Conservation (phyloP, 306 rosid genomes). For the Boehmeria nivea region DNA sequence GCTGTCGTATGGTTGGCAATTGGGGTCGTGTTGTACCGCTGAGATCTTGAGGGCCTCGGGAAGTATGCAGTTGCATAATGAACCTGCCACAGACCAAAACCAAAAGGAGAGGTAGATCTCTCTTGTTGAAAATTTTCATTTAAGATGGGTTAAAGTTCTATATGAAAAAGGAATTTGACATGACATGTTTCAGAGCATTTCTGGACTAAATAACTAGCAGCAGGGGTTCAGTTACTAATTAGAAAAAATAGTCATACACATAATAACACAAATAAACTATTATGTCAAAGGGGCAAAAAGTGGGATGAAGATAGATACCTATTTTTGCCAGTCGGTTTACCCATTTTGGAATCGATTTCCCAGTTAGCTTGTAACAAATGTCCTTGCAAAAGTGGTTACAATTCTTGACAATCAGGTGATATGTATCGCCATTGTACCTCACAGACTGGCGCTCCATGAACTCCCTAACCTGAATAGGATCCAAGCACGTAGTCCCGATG, state of each 20-base stretch:
- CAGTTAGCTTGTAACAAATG: slow-evolving; percentile 75
- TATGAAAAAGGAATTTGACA: background rate
- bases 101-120: background rate
- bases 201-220: background rate
- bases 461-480: slow-evolving; percentile 74
- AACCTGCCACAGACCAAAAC: slow-evolving; percentile 45
- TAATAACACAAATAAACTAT: slow-evolving; percentile 2
- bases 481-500: slow-evolving; percentile 80
- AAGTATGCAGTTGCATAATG: slow-evolving; percentile 79
- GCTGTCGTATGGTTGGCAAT: slow-evolving; percentile 43
- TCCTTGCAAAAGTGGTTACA: slow-evolving; percentile 99
- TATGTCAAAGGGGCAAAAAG: slow-evolving; percentile 6
- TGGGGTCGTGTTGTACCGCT: slow-evolving; percentile 69
- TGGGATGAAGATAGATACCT: slow-evolving; percentile 50
- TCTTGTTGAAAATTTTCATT: background rate
- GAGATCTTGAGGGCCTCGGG: slow-evolving; percentile 78
- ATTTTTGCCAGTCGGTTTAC: slow-evolving; percentile 88
- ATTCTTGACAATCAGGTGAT: slow-evolving; percentile 90
- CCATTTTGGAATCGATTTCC: slow-evolving; percentile 93
- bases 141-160: background rate
- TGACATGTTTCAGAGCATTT: background rate
- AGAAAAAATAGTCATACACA: background rate
- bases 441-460: slow-evolving; percentile 79
- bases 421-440: slow-evolving; percentile 79
- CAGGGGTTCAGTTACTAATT: no score